Percentiles rank a stretch among this genome's conserved stretches.
Evolutionary conservation across 805 yeast genomes (phyloP).

Genomic region (Ogataea nakhonphanomensis): DNA sequence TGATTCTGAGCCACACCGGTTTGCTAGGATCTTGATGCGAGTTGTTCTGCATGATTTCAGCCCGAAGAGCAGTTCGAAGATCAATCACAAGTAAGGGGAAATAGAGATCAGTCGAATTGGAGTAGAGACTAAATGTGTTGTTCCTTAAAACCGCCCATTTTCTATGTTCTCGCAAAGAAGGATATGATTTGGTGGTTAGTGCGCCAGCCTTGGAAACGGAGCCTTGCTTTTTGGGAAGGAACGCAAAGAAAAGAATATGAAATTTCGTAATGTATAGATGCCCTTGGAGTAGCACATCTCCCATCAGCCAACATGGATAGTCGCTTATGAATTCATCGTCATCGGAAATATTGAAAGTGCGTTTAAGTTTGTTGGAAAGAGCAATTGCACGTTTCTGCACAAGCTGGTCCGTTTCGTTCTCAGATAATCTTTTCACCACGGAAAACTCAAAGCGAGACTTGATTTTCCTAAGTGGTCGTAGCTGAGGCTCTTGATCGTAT

Average conservation of each 20-base stretch:
- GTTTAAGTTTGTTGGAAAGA: constrained; percentile 34
- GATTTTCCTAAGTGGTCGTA: constrained; percentile 8
- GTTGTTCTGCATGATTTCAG: constrained; percentile 42
- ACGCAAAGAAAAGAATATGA: constrained; percentile 71
- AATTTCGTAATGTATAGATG: constrained; percentile 68
- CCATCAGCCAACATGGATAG: constrained; percentile 73
- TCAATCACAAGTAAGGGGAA: constrained; percentile 79
- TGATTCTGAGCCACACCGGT: constrained; percentile 52
- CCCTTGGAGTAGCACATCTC: constrained; percentile 84
- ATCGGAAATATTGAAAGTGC: constrained; percentile 44
- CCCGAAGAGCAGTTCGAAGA: constrained; percentile 57
- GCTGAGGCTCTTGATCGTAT: background rate
- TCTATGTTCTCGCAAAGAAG: constrained; percentile 42
- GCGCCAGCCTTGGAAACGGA: constrained; percentile 47
- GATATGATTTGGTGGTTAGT: constrained; percentile 40
- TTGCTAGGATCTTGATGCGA: constrained; percentile 17
- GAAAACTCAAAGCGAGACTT: constrained; percentile 33
- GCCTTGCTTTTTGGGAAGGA: constrained; percentile 56
- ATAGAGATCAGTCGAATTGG: constrained; percentile 73
- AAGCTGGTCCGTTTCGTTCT: constrained; percentile 11
- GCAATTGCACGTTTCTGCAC: constrained; percentile 34
- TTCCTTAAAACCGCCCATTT: constrained; percentile 80
- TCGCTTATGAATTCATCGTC: constrained; percentile 58
- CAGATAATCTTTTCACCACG: constrained; percentile 29
- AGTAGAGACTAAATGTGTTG: constrained; percentile 64